Evolutionary conservation across 176 grass and related monocot genomes (phyloP), one percentile per base, ranked within the genome.

Genomic region (Aegilops bicornis): DNA sequence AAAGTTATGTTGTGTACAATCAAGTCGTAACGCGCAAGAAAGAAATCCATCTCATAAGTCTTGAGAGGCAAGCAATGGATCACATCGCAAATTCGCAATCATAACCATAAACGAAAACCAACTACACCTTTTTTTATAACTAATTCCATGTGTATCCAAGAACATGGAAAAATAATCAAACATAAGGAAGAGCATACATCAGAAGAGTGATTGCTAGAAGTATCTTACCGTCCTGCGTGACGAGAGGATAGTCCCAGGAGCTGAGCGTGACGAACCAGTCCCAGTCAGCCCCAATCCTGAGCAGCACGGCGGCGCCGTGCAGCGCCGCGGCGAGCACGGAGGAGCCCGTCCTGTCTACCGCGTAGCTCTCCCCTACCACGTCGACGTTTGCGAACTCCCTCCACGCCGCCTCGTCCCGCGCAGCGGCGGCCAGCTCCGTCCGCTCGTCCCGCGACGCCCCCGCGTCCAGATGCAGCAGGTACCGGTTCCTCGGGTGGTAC

Each of bases 261-360:
- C 92, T 92, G 63, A 95, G 83, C 80, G 80, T 86, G 82, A 95
- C 70, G 83, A 95, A 76, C 92, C 92, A 95, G 45, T 92, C 90
- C 92, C 92, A 95, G 32, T 88, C 72, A 12, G 19, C 15, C 27
- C 58, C 69, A 3, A 78, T 13, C 83, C 59, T 88, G 36, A 95
- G 92, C n/a, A 92, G 85, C 62, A 90, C n/a, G 0, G 92, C 90
- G 5, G 90, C 89, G 33, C 90, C 92, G 85, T 95, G 87, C 42
- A 95, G 87, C 52, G 79, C 84, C 30, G 89, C 90, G 32, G 85
- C 92, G 54, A 95, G 52, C 37, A 31, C 85, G 0, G 92, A 89
- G 7, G 92, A 62, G 3, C 92, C 92, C 3, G 77, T 33, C 6
- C 79, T 83, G 70, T 89, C 85, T 6, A 95, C 77, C 3, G 84